Conservation (phyloP, 805 yeast genomes). For the Lipomyces orientalis region DNA sequence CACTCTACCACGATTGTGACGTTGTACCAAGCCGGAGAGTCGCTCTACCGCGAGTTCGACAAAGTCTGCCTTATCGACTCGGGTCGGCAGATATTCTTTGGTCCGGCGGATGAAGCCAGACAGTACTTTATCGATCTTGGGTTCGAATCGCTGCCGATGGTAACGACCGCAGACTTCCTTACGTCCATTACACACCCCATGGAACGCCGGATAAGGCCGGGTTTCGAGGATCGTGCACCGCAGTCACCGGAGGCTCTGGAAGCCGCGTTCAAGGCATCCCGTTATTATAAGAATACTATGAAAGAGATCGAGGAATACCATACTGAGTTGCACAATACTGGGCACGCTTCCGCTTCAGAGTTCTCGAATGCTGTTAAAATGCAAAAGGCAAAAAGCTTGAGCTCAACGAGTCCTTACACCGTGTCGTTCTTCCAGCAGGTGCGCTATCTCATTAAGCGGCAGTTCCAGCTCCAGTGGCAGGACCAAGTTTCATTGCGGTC, state of each 20-base stretch:
- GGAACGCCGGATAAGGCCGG: constrained; percentile 53
- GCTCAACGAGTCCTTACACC: constrained; percentile 32
- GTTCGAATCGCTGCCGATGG: constrained; percentile 58
- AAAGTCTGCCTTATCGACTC: constrained; percentile 63
- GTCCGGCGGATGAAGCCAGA: constrained; percentile 57
- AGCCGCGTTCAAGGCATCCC: constrained; percentile 57
- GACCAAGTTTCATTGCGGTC: constrained; percentile 30
- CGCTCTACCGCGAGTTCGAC: constrained; percentile 65
- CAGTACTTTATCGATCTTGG: constrained; percentile 58
- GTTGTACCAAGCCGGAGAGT: constrained; percentile 72
- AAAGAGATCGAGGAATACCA: constrained; percentile 50
- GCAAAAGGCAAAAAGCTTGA: constrained; percentile 10
- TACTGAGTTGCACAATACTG: constrained; percentile 26
- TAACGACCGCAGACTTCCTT: constrained; percentile 65
- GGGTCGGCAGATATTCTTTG: constrained; percentile 67
- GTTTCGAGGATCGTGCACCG: constrained; percentile 57
- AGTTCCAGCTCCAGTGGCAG: constrained; percentile 36
- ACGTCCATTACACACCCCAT: constrained; percentile 60
- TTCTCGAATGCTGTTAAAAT: constrained; percentile 24
- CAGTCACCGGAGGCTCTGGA: constrained; percentile 54
- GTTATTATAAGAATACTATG: constrained; percentile 50
- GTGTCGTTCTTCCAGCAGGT: constrained; percentile 36
- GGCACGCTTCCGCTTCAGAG: constrained; percentile 22
- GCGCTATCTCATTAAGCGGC: constrained; percentile 21
- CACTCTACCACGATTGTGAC: constrained; percentile 66